Evolutionary conservation across 208 protist species (phyloP), one percentile per base, ranked within the genome.

Genomic region (Naegleria fowleri): DNA sequence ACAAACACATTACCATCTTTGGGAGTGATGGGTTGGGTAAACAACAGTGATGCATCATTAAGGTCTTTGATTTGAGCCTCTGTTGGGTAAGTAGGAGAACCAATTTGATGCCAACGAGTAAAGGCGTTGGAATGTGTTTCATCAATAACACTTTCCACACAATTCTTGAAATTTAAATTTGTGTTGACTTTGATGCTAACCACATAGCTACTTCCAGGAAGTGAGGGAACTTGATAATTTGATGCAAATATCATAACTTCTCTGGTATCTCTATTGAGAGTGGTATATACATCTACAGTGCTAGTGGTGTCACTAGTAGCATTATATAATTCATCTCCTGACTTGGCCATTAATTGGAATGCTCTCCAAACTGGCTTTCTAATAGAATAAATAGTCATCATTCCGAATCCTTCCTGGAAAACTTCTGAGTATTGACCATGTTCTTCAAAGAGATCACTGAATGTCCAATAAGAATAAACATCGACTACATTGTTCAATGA

Each of bases 361-460:
- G 76, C 90, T 83, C 90, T 85, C 76, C 85, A 91, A 52, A 52
- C 40, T 33, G 90, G 83, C 25, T 91, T 91, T 67, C 41, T 55
- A 36, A 90, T 67, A 19, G 15, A 6, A 59, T 91, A 39, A 13
- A 67, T 59, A 38, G 90, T 90, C 90, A 90, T 86, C 90, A 91
- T 88, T 16, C 90, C 90, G 38, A 88, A 91, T 7, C 5, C 22
- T 33, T 40, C 90, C 22, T 39, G 19, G 41, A 58, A 88, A 22
- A 22, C n/a, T 58, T 48, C 41, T 40, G 88, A n/a, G 5, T 33
- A 39, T 40, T 43, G 19, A 39, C 55, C 90, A 29, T 88, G 83
- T 59, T 91, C 90, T 59, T 91, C 90, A 88, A 91, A 91, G 0
- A 91, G 22, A 38, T 91, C 90, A 75, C 22, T 90, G 33, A 91